These are phyloP conservation scores for Rhodotorula sp. DNA, from an alignment of 1,284 basidiomycete species.

Conservation along the genomic window DNA sequence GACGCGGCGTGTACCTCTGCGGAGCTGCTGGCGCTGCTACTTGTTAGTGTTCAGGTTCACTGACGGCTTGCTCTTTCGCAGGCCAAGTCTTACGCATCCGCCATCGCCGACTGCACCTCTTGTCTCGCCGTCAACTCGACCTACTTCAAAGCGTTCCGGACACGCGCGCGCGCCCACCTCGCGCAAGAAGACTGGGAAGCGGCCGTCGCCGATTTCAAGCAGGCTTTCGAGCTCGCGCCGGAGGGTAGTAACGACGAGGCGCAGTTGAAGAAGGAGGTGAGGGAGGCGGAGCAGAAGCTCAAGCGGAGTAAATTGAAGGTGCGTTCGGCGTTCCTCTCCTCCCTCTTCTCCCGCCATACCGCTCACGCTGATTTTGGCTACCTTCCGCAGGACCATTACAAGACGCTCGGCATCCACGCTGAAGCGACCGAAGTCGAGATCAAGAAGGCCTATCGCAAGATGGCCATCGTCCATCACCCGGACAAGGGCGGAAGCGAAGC, in stretches of 20 bases:
- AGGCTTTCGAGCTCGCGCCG: slow-evolving; percentile 65
- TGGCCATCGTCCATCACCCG: slow-evolving; percentile 71
- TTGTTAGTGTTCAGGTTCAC: too few relatives aligned
- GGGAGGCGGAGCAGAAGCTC: slow-evolving; percentile 70
- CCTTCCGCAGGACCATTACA: slow-evolving; percentile 45
- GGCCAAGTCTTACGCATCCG: slow-evolving; percentile 65
- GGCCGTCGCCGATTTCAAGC: slow-evolving; percentile 71
- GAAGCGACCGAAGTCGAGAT: slow-evolving; percentile 64
- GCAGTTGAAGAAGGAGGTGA: slow-evolving; percentile 64
- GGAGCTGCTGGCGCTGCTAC: background rate
- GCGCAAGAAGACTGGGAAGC: slow-evolving; percentile 72
- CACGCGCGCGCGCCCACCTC: slow-evolving; percentile 73
- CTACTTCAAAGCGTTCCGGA: slow-evolving; percentile 81
- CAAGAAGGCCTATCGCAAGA: slow-evolving; percentile 63
- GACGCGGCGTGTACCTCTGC: background rate
- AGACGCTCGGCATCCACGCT: slow-evolving; percentile 35
- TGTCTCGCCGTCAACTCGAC: slow-evolving; percentile 64
- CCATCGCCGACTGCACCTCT: slow-evolving; percentile 67
- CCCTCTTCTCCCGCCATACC: too few relatives aligned
- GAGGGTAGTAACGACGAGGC: slow-evolving; percentile 63
- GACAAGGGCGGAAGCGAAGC: slow-evolving; percentile 22
- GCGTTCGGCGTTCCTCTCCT: slow-evolving; percentile 57
- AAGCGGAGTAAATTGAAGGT: slow-evolving; percentile 79
- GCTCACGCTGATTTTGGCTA: too few relatives aligned
- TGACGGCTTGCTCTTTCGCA: slow-evolving; percentile 44